Base-by-base conservation (phyloP, 2,329 filamentous ascomycete species). In the Teratosphaeriaceae sp. region DNA sequence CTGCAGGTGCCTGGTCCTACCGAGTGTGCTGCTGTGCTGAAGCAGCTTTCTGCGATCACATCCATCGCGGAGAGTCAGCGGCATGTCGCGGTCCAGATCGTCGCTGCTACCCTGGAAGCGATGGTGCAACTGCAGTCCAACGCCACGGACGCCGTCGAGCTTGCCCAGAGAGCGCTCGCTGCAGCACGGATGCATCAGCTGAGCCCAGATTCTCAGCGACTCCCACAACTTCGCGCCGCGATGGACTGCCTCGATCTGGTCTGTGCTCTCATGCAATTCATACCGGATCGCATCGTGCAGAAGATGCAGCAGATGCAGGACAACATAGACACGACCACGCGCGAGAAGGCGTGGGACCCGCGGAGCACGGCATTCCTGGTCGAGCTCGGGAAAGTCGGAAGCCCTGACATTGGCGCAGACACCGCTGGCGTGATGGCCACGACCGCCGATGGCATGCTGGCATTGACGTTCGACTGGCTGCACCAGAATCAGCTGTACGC, bases 91-190 rank as follows among this genome's bases (percentile, higher is more conserved):
- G 55, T 65, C 5, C 78, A 75, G 43, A 76, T 84, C 7, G 72
- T 83, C 35, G 78, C 80, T 8, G 79, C 78, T 9, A 68, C 84
- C 3, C 67, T 88, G 5, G 83, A 88, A 60, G 83, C 82, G 0
- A 70, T 88, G 39, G 74, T 82, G 1, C 76, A 87, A 49, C 68
- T 89, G 38, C 79, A 78, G 47, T 76, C 75, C 6, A 74, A 74
- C 47, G 79, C 78, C 40, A 69, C 79, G 8, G 83, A 87, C 46
- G 75, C 76, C 46, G 67, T 83, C n/a, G 79, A 85, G 49, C 75
- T 82, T 45, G 79, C 86, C 23, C 83, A 88, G 54, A 73, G 76
- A 34, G 85, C 84, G 40, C 76, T 90, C 50, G 85, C 85, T n/a
- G 76, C 82, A 39, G 84, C 81, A 5, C 73, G 82, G 45, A 85